phyloP scores from a whole-genome alignment of 139 green algal species.

The Chlamydomonas schloesseri region DNA sequence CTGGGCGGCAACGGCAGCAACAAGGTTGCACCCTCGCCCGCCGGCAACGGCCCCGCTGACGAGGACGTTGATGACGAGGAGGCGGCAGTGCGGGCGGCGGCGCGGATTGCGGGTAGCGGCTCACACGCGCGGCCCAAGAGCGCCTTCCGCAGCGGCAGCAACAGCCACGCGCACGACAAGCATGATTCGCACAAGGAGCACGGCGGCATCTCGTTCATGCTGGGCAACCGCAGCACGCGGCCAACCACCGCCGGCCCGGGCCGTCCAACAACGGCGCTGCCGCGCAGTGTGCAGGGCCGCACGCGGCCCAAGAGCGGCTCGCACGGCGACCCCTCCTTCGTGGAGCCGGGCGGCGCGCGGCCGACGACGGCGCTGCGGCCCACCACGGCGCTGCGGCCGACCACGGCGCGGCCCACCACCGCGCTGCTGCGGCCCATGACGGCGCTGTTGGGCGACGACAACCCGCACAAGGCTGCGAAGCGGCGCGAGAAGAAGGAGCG shows the following conservation, averaged over 20 bases:
- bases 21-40: neutral
- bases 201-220: neutral
- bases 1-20: slow-evolving; percentile 8
- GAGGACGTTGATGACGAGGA: slow-evolving; percentile 28
- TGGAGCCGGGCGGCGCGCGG: neutral
- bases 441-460: neutral
- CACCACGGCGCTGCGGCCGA: slow-evolving; percentile 19
- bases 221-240: neutral
- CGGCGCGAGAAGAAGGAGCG: slow-evolving; percentile 44
- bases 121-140: neutral
- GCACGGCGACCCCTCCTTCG: neutral
- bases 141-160: neutral
- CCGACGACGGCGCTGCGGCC: slow-evolving; percentile 17
- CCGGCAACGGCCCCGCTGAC: neutral
- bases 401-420: slow-evolving; percentile 6
- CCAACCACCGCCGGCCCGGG: slow-evolving; percentile 1
- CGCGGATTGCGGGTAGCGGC: neutral
- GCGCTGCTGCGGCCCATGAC: slow-evolving; percentile 16
- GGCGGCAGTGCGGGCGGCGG: slow-evolving; percentile 2
- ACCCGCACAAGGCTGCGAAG: slow-evolving; percentile 16
- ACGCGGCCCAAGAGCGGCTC: neutral
- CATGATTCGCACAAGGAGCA: neutral
- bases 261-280: neutral
- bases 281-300: slow-evolving; percentile 6
- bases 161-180: neutral